phyloP scores from a whole-genome alignment of 2,329 filamentous ascomycete genomes.

The Colletotrichum acutatum region DNA sequence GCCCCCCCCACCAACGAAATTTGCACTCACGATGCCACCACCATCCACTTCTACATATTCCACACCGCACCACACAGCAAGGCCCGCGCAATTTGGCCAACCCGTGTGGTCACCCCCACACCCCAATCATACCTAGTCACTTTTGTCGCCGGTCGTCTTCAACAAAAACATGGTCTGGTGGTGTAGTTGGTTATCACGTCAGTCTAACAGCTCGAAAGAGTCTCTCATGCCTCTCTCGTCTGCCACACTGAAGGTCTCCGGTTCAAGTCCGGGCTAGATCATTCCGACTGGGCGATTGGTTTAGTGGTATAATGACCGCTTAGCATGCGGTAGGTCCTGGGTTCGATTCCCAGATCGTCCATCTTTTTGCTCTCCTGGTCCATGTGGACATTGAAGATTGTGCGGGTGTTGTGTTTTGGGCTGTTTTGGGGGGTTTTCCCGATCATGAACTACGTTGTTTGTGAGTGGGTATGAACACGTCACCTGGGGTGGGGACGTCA shows the following conservation, averaged over 20 bases:
- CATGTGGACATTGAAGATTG: neutral
- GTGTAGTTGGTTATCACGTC: slow-evolving; percentile 60
- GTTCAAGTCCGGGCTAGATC: slow-evolving; percentile 36
- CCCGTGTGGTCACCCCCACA: no score
- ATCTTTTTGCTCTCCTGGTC: neutral
- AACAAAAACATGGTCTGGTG: slow-evolving; percentile 43
- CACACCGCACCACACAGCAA: neutral
- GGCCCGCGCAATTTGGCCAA: no score
- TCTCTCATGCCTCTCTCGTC: neutral
- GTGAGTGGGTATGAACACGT: no score
- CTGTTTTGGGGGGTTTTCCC: neutral
- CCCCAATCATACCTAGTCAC: neutral
- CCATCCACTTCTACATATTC: slow-evolving; percentile 1
- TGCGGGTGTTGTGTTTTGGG: neutral
- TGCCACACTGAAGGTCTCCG: slow-evolving; percentile 34
- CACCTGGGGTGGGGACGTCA: no score
- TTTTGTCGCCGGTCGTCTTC: accelerated
- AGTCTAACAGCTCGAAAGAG: slow-evolving; percentile 50
- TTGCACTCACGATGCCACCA: slow-evolving; percentile 3
- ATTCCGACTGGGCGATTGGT: neutral
- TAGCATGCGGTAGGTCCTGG: slow-evolving; percentile 17
- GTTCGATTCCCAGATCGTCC: slow-evolving; percentile 14
- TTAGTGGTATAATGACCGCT: slow-evolving; percentile 22
- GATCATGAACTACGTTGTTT: neutral
- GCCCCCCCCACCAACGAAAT: neutral